phyloP scores from a whole-genome alignment of 192 early-diverging fungal species.

The Obelidium mucronatum region DNA sequence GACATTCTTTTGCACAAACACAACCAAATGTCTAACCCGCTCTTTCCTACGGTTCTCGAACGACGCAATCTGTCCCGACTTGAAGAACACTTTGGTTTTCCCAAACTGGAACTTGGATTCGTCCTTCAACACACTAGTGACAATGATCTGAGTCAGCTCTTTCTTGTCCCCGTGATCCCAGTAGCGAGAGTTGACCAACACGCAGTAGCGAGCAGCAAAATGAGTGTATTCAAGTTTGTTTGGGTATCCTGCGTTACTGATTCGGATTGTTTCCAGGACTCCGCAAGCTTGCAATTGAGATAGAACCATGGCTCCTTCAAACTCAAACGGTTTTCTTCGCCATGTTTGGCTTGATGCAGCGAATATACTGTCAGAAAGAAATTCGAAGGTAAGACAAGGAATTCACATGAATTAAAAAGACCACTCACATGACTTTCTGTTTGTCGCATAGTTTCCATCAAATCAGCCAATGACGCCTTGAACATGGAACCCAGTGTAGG shows the following conservation, averaged over 20 bases:
- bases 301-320: constrained; percentile 90
- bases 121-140: constrained; percentile 71
- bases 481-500: constrained; percentile 92
- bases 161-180: constrained; percentile 5
- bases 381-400: background rate
- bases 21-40: constrained; percentile 77
- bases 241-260: constrained; percentile 89
- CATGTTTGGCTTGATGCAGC: constrained; percentile 96
- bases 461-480: constrained; percentile 68
- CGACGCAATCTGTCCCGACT: constrained; percentile 88
- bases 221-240: constrained; percentile 81
- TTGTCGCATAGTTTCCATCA: constrained; percentile 89
- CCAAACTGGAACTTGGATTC: constrained; percentile 88
- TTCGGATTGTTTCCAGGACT: constrained; percentile 92
- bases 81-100: constrained; percentile 96
- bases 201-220: constrained; percentile 75
- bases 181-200: constrained; percentile 25
- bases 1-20: constrained; percentile 88
- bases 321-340: constrained; percentile 82
- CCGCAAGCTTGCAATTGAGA: constrained; percentile 89
- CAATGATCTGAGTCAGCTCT: constrained; percentile 40
- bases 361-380: constrained; percentile 71
- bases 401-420: background rate
- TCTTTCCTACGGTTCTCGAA: constrained; percentile 90
- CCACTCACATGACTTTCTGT: constrained; percentile 68